Evolutionary conservation across 225 moss, liverwort and hornwort species (phyloP).

Genomic region (Anthoceros angustus): DNA sequence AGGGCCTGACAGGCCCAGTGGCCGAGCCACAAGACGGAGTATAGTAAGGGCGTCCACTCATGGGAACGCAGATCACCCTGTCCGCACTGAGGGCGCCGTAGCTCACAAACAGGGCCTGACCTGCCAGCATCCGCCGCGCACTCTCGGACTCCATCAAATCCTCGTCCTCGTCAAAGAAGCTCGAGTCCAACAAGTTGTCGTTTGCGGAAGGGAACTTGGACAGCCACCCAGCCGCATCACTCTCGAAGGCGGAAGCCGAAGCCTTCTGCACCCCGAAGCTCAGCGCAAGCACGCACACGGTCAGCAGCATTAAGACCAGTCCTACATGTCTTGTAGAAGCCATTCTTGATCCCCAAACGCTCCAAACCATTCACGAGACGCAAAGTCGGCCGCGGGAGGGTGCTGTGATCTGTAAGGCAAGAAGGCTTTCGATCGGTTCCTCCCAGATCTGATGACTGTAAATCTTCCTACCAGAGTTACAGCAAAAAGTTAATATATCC

Average conservation of each 20-base stretch:
- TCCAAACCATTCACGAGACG: too few species aligned
- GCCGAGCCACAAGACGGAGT: conserved; percentile 9
- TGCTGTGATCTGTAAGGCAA: too few species aligned
- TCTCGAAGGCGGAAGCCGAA: neutral
- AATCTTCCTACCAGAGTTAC: too few species aligned
- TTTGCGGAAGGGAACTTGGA: neutral
- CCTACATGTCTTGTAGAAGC: neutral
- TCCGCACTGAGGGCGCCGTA: conserved; percentile 22
- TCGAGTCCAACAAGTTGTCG: neutral
- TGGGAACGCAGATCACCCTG: conserved; percentile 18
- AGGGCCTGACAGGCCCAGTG: conserved; percentile 6
- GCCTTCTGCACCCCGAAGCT: neutral
- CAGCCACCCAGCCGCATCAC: neutral
- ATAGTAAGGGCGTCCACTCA: conserved; percentile 25
- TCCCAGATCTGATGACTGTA: too few species aligned
- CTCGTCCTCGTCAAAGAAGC: neutral
- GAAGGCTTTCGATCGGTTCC: too few species aligned
- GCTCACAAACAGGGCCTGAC: conserved; percentile 13
- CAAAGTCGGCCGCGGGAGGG: too few species aligned
- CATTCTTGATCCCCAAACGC: neutral
- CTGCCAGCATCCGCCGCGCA: conserved; percentile 7
- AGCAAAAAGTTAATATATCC: too few species aligned
- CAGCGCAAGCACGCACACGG: neutral
- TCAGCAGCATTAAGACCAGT: neutral
- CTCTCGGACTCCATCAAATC: neutral